Conservation (phyloP, 2,329 filamentous ascomycete species). For the Tolypocladium tropicale region DNA sequence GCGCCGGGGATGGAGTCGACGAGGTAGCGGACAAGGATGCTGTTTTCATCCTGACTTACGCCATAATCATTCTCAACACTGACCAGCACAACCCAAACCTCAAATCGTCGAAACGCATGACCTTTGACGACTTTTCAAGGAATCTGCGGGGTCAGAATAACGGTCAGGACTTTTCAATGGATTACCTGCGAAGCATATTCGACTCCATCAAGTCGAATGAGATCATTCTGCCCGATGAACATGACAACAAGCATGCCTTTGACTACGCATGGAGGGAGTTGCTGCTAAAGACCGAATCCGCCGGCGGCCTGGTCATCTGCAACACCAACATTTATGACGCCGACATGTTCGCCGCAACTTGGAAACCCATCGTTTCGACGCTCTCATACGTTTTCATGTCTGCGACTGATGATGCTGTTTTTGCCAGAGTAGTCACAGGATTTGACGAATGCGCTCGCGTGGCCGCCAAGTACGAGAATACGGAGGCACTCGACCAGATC, state of each 20-base stretch:
- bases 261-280: constrained; percentile 97
- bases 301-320: constrained; percentile 65
- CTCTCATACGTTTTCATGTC: constrained; percentile 98
- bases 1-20: constrained; percentile 55
- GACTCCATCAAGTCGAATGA: constrained; percentile 87
- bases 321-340: constrained; percentile 93
- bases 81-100: constrained; percentile 94
- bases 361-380: constrained; percentile 90
- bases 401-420: constrained; percentile 91
- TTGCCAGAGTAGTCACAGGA: constrained; percentile 82
- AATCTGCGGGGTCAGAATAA: constrained; percentile 89
- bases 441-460: constrained; percentile 96
- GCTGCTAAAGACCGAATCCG: constrained; percentile 69
- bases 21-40: constrained; percentile 79
- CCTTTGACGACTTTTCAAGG: constrained; percentile 66
- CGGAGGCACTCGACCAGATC: constrained; percentile 85
- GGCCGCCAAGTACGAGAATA: constrained; percentile 72
- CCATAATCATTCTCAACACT: constrained; percentile 95
- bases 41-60: constrained; percentile 84
- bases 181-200: constrained; percentile 79
- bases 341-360: constrained; percentile 94
- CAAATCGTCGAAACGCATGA: constrained; percentile 72
- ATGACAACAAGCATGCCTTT: constrained; percentile 92
- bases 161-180: constrained; percentile 70
- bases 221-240: constrained; percentile 94